These are phyloP conservation scores for Brassica juncea DNA, from an alignment of 345 rosid species.

Conservation along the genomic window DNA sequence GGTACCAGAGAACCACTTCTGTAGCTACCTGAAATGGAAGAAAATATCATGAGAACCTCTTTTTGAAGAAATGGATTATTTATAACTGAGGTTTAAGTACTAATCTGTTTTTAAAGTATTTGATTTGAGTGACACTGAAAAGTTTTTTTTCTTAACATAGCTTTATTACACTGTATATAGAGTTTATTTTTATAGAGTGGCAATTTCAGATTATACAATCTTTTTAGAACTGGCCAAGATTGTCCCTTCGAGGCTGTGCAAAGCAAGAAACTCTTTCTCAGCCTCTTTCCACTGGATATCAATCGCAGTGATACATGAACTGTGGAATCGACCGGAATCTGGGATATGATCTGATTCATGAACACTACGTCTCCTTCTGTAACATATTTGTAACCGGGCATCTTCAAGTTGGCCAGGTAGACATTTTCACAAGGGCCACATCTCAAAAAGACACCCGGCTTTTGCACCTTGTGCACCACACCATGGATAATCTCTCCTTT, in stretches of 20 bases:
- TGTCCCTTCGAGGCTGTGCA: conserved; percentile 11
- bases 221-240: conserved; percentile 13
- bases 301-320: background rate
- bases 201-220: background rate
- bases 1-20: conserved; percentile 53
- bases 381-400: conserved; percentile 46
- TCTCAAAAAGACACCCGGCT: background rate
- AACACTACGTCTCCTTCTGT: background rate
- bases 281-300: background rate
- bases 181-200: background rate
- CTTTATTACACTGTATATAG: background rate
- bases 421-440: conserved; percentile 37
- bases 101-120: background rate
- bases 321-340: background rate
- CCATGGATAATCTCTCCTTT: conserved; percentile 70
- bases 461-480: background rate
- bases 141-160: conserved; percentile 2
- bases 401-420: conserved; percentile 50
- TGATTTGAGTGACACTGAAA: conserved; percentile 12
- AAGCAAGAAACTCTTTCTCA: background rate
- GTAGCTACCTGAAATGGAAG: conserved; percentile 47
- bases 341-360: background rate
- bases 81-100: background rate
- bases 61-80: background rate
- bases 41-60: conserved; percentile 26